A percentile compares a stretch with the other conserved stretches of the same genome.
Conservation (phyloP, 306 rosid species). For the Lathyrus sativus region DNA sequence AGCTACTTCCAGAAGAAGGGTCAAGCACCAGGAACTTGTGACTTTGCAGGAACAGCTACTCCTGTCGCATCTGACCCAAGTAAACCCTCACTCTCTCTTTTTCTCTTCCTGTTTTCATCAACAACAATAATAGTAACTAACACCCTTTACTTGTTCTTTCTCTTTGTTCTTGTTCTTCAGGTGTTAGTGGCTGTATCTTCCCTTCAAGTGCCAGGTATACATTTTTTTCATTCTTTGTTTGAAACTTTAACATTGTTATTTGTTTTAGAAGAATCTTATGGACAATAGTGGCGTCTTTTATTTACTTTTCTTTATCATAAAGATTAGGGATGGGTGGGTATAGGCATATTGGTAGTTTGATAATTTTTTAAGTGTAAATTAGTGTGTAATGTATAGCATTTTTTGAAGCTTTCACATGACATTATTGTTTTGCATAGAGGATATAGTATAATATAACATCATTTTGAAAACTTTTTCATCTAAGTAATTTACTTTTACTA, state of each 20-base stretch:
- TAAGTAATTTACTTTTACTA: background rate
- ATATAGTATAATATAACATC: background rate
- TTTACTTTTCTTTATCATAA: constrained; percentile 13
- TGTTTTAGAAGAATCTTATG: background rate
- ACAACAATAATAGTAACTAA: background rate
- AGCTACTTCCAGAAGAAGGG: constrained; percentile 83
- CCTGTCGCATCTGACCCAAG: constrained; percentile 66
- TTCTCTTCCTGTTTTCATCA: background rate
- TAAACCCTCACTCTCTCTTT: constrained; percentile 32
- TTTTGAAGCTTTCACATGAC: background rate
- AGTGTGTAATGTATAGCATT: background rate
- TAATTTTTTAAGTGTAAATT: background rate
- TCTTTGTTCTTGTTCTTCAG: constrained; percentile 48
- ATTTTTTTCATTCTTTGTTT: background rate
- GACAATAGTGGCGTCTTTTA: constrained; percentile 14
- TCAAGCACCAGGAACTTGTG: constrained; percentile 68
- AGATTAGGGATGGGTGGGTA: constrained; percentile 1
- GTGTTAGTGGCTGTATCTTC: constrained; percentile 61
- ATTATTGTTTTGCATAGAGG: background rate
- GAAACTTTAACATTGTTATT: background rate
- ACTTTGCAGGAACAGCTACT: constrained; percentile 69
- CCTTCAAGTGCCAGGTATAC: constrained; percentile 81
- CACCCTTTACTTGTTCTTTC: background rate
- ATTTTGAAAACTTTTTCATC: background rate
- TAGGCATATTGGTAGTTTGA: constrained; percentile 17